phyloP scores from a whole-genome alignment of 768 basidiomycete genomes.

The Podaxis pistillaris region DNA sequence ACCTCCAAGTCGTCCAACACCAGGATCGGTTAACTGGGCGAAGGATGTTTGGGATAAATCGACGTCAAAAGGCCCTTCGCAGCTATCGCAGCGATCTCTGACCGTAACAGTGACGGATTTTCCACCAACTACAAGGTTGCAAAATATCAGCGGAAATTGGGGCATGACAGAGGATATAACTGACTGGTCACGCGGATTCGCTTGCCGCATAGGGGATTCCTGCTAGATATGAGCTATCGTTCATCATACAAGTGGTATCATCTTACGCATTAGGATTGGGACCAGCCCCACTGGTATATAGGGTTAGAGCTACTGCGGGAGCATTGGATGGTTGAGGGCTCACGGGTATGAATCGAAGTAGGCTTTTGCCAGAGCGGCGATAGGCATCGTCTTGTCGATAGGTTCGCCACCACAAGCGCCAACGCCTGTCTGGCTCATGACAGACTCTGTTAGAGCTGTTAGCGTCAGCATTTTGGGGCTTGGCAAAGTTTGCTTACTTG shows the following conservation, averaged over 20 bases:
- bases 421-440: not conserved
- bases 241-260: not conserved
- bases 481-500: not conserved
- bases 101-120: not conserved
- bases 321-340: not conserved
- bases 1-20: not conserved
- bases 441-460: not conserved
- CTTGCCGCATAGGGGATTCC: slow-evolving; percentile 8
- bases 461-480: not conserved
- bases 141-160: not conserved
- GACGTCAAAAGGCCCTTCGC: not conserved
- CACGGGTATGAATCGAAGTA: slow-evolving; percentile 8
- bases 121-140: not conserved
- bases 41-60: not conserved
- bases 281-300: not conserved
- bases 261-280: not conserved
- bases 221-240: not conserved
- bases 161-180: not conserved
- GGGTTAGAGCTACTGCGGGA: not conserved
- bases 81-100: not conserved
- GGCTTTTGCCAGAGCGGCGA: not conserved
- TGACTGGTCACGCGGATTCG: not conserved
- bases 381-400: not conserved
- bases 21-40: not conserved
- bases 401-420: slow-evolving; percentile 2